phyloP scores from a whole-genome alignment of 2,329 filamentous ascomycete species.

The Zymoseptoria brevis region DNA sequence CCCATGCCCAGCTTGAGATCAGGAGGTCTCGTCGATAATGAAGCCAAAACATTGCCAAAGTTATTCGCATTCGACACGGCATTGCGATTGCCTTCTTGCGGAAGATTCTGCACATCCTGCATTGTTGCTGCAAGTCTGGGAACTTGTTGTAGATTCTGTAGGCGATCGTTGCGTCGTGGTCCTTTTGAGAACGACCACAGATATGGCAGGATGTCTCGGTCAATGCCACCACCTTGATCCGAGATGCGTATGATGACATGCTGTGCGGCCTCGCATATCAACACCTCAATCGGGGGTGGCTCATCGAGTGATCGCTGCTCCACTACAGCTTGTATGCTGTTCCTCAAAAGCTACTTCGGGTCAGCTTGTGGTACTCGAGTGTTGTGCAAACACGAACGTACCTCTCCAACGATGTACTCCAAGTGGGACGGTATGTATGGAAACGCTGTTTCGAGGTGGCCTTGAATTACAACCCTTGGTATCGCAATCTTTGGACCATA shows the following conservation, averaged over 20 bases:
- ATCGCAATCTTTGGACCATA: constrained; percentile 65
- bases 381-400: neutral
- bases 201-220: constrained; percentile 74
- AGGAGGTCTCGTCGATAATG: constrained; percentile 73
- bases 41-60: constrained; percentile 62
- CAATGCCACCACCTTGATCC: constrained; percentile 88
- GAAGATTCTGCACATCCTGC: constrained; percentile 48
- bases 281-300: constrained; percentile 81
- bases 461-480: constrained; percentile 73
- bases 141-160: constrained; percentile 80
- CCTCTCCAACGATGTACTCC: constrained; percentile 91
- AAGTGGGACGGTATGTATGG: constrained; percentile 94
- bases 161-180: constrained; percentile 63
- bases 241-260: constrained; percentile 96
- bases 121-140: constrained; percentile 89
- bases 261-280: constrained; percentile 87
- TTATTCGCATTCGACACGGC: constrained; percentile 23
- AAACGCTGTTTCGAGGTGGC: constrained; percentile 83
- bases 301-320: constrained; percentile 50
- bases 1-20: constrained; percentile 87
- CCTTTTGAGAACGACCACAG: constrained; percentile 98
- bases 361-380: neutral
- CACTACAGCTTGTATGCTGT: constrained; percentile 86
- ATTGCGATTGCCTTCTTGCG: constrained; percentile 16
- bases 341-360: constrained; percentile 58